A percentile compares a stretch with the other conserved stretches of the same genome.
phyloP scores from a whole-genome alignment of 1,284 basidiomycete species.

The Trametes sp. region DNA sequence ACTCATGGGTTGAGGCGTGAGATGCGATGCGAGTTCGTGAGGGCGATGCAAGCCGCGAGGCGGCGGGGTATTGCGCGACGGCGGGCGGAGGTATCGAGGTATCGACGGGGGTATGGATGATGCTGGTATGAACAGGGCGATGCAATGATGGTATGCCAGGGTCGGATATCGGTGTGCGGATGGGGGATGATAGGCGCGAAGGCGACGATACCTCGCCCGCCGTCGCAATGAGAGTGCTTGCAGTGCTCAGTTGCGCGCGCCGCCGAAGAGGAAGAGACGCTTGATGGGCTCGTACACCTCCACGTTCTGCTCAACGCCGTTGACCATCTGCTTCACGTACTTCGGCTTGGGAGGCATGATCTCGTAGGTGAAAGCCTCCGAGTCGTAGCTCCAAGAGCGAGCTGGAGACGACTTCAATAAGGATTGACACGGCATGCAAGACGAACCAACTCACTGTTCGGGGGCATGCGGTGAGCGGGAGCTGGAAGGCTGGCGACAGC shows the following conservation, averaged over 20 bases:
- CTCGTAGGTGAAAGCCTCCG: conserved; percentile 70
- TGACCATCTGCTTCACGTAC: conserved; percentile 58
- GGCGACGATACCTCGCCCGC: conserved; percentile 29
- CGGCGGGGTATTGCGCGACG: conserved; percentile 29
- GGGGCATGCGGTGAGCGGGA: conserved; percentile 36
- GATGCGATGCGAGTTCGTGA: conserved; percentile 12
- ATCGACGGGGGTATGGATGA: conserved; percentile 31
- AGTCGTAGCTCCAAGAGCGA: conserved; percentile 72
- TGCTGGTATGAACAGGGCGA: conserved; percentile 16
- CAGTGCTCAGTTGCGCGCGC: conserved; percentile 30
- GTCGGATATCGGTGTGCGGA: conserved; percentile 13
- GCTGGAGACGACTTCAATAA: conserved; percentile 43
- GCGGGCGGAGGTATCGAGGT: conserved; percentile 32
- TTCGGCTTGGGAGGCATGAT: conserved; percentile 62
- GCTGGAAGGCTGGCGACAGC: conserved; percentile 27
- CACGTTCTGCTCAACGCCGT: conserved; percentile 60
- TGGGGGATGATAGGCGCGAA: conserved; percentile 7
- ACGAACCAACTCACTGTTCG: conserved; percentile 39
- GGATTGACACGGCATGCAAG: conserved; percentile 14
- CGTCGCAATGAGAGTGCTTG: conserved; percentile 10
- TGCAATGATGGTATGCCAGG: conserved; percentile 9
- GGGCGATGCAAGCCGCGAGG: conserved; percentile 14
- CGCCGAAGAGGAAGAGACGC: conserved; percentile 58
- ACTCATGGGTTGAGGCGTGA: conserved; percentile 16
- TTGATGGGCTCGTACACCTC: conserved; percentile 56